Evolutionary conservation across 208 protist species (phyloP).

Genomic region (Wallacemonas sp.): DNA sequence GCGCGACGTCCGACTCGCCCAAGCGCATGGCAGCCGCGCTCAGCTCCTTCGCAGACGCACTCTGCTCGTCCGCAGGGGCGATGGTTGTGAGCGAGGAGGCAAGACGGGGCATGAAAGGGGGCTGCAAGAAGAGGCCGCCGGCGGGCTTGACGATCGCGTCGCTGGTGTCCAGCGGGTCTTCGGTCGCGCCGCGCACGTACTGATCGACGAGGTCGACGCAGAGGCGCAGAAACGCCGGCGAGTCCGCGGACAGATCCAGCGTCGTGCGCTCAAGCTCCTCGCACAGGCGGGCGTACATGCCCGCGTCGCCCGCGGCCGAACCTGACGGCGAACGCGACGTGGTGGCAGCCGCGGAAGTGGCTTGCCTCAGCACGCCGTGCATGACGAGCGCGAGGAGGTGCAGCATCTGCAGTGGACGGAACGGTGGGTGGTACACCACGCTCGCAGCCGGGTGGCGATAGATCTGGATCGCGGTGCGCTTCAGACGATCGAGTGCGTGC

Average conservation of each 20-base stretch:
- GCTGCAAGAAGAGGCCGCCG: neutral
- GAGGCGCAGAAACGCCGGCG: constrained; percentile 6
- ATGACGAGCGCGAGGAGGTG: constrained; percentile 20
- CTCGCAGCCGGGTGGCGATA: constrained; percentile 34
- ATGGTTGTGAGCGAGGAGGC: too few species aligned
- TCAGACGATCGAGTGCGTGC: constrained; percentile 20
- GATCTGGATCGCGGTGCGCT: constrained; percentile 23
- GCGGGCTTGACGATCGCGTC: neutral
- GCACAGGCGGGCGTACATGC: neutral
- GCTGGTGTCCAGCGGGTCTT: neutral
- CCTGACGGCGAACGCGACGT: neutral
- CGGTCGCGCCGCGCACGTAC: neutral
- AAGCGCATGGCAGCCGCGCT: neutral
- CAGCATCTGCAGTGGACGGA: constrained; percentile 14
- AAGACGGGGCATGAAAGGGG: neutral
- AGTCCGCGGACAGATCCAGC: constrained; percentile 7
- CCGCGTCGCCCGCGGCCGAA: neutral
- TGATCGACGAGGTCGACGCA: neutral
- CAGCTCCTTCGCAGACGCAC: neutral
- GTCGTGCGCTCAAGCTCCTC: constrained; percentile 2
- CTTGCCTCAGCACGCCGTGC: neutral
- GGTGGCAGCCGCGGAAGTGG: neutral
- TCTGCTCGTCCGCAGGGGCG: too few species aligned
- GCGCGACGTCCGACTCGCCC: neutral
- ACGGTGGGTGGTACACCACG: constrained; percentile 35